Conservation (phyloP, 768 basidiomycete genomes). For the Suillus bovinus region DNA sequence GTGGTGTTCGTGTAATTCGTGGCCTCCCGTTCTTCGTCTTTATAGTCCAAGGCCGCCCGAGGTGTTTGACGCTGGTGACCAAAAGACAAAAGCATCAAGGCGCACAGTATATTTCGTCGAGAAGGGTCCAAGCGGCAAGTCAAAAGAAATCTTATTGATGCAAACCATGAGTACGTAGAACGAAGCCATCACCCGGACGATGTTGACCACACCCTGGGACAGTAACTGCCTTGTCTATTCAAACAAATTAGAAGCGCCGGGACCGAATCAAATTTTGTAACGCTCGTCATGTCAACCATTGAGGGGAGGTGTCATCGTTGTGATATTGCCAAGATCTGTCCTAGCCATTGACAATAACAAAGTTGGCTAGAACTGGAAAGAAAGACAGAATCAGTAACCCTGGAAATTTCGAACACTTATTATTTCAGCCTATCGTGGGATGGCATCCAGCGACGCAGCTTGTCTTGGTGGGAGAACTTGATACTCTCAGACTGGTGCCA, state of each 20-base stretch:
- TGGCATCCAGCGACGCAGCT: neutral
- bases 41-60: constrained; percentile 27
- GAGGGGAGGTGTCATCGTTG: constrained; percentile 17
- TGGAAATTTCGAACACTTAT: constrained; percentile 6
- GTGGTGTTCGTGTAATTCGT: constrained; percentile 17
- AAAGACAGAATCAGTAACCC: neutral
- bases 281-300: constrained; percentile 37
- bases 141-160: constrained; percentile 25
- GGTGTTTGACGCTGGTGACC: constrained; percentile 23
- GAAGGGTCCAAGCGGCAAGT: constrained; percentile 31
- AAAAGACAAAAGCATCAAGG: constrained; percentile 38
- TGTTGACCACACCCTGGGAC: constrained; percentile 22
- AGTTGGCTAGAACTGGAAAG: constrained; percentile 25
- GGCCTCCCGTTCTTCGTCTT: constrained; percentile 20
- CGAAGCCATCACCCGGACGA: constrained; percentile 21
- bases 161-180: constrained; percentile 29
- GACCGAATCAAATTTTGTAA: constrained; percentile 32
- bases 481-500: neutral
- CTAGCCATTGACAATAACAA: constrained; percentile 27
- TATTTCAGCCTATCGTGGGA: constrained; percentile 7
- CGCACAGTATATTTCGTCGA: constrained; percentile 29
- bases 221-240: constrained; percentile 23
- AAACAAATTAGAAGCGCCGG: constrained; percentile 31
- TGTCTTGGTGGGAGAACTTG: constrained; percentile 7
- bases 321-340: constrained; percentile 20